Base-by-base conservation (phyloP, 2,329 filamentous ascomycete species). In the Fusarium sp. region DNA sequence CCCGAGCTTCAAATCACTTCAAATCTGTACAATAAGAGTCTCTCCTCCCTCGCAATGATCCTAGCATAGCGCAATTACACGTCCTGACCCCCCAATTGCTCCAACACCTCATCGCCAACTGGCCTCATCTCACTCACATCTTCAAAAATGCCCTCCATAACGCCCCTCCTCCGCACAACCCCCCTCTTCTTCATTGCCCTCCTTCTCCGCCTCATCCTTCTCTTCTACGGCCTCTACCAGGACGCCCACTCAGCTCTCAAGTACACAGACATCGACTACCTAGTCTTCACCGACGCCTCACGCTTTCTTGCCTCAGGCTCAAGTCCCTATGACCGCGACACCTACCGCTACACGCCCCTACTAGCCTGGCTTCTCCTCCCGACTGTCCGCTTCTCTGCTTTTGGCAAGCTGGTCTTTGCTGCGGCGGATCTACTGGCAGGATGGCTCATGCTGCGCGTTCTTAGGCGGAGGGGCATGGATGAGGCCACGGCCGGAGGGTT, bases 201-300 rank as follows among this genome's bases (percentile, higher is more conserved):
- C 63, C 78, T 91, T 57, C 89, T 99, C 27, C 94, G 97, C 70
- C 81, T 90, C 7, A 82, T 86, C 35, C 91, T 99, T 73, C 89
- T 98, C 59, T 81, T 97, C 79, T 98, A 98, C 82, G 96, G 97
- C 68, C 90, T 95, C 70, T 95, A 94, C 87, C 97, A 99, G 85
- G 97, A 99, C 84, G 92, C 94, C 69, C 89, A 95, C 84, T 97
- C 95, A 9, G 92, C 96, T 16, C 86, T 99, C 80, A 98, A 98
- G 85, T 99, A 98, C 86, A 99, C 97, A 61, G 97, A 99, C 84
- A 98, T 99, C 79, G 97, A 99, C 87, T 99, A 99, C 84, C 91
- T 95, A 74, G 97, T 99, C 82, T 99, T 99, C 87, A 98, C 97
- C 58, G 96, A 98, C 82, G 97, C 97, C 29, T 91, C 97, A 3